Percentiles rank a stretch among this genome's conserved stretches.
Conservation (phyloP, 2,329 filamentous ascomycete species). For the Periglandula ipomoeae region DNA sequence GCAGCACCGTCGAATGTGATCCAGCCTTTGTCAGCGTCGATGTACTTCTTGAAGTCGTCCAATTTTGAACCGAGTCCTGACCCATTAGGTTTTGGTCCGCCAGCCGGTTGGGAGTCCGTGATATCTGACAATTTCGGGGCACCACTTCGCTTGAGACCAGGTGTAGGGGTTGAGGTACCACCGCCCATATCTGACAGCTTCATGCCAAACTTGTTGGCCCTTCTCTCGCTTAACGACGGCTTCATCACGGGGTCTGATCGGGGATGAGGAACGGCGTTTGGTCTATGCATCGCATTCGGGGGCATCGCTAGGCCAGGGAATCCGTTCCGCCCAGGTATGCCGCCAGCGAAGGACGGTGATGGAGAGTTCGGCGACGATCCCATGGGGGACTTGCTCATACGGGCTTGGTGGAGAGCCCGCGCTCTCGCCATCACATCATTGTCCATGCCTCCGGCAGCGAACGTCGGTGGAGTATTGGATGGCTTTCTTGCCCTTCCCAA, state of each 20-base stretch:
- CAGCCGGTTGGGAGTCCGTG: constrained; percentile 14
- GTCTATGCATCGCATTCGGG: constrained; percentile 31
- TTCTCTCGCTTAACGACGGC: constrained; percentile 57
- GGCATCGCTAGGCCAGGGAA: constrained; percentile 35
- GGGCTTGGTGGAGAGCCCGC: constrained; percentile 35
- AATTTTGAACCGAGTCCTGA: constrained; percentile 38
- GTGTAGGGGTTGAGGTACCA: constrained; percentile 16
- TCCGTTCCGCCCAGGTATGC: constrained; percentile 30
- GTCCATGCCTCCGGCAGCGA: constrained; percentile 23
- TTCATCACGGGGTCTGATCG: constrained; percentile 46
- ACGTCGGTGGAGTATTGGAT: constrained; percentile 28
- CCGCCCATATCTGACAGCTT: constrained; percentile 46
- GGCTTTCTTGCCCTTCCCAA: constrained; percentile 57
- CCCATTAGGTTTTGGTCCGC: constrained; percentile 22
- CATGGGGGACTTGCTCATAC: constrained; percentile 30
- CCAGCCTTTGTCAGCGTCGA: constrained; percentile 85
- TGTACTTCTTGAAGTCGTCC: constrained; percentile 63
- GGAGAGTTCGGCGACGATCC: constrained; percentile 21
- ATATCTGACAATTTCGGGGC: constrained; percentile 38
- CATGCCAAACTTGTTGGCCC: constrained; percentile 44
- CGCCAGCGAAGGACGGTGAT: constrained; percentile 22
- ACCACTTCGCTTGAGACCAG: constrained; percentile 20
- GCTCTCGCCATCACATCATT: constrained; percentile 39
- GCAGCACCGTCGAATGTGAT: constrained; percentile 91
- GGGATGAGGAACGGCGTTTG: constrained; percentile 37